These are phyloP conservation scores for Populus tomentosa DNA, from an alignment of 441 rosid species.

Conservation along the genomic window DNA sequence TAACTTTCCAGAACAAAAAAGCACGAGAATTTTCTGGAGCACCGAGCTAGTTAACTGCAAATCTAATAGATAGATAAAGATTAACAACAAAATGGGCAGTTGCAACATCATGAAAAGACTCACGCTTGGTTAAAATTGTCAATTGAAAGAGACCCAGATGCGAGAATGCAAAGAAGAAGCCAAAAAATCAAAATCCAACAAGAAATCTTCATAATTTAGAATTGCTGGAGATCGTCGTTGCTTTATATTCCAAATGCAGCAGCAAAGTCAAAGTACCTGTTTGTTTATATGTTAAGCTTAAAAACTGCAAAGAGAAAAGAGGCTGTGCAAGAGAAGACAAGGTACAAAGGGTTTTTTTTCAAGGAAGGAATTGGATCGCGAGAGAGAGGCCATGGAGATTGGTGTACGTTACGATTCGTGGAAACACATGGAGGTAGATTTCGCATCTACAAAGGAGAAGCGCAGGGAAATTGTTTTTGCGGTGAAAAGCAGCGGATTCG, in stretches of 20 bases:
- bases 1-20: background rate
- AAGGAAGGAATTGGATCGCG: conserved; percentile 38
- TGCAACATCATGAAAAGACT: conserved; percentile 26
- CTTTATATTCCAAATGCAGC: conserved; percentile 23
- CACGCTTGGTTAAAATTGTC: conserved; percentile 79
- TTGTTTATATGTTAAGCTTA: background rate
- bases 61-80: background rate
- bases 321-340: conserved; percentile 16
- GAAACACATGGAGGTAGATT: conserved; percentile 19
- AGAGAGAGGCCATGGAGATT: conserved; percentile 23
- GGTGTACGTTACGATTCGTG: conserved; percentile 61
- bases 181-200: conserved; percentile 27
- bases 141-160: conserved; percentile 51
- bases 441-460: conserved; percentile 32
- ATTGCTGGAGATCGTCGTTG: conserved; percentile 10
- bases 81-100: background rate
- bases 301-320: conserved; percentile 13
- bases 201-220: conserved; percentile 45
- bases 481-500: conserved; percentile 29
- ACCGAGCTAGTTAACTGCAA: background rate
- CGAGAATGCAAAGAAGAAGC: conserved; percentile 38
- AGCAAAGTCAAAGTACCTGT: background rate
- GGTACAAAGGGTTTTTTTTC: conserved; percentile 4
- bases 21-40: background rate
- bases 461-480: conserved; percentile 13